Conservation (phyloP, 2,329 filamentous ascomycete species). For the Paecilomyces sp. region DNA sequence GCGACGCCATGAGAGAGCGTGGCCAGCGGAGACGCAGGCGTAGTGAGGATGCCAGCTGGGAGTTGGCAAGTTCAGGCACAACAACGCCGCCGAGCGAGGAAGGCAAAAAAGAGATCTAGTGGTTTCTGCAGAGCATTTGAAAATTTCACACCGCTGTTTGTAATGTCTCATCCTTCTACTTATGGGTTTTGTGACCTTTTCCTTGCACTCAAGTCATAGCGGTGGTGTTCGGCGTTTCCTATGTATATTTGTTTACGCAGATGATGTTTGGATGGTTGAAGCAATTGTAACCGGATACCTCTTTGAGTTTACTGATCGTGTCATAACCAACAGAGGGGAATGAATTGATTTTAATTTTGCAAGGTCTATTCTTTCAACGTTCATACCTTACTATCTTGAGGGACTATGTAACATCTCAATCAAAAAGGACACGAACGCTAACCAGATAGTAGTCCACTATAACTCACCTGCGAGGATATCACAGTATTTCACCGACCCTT, state of each 20-base stretch:
- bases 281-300: background rate
- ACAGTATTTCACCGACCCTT: background rate
- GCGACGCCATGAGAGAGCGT: slow-evolving; percentile 76
- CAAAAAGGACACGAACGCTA: background rate
- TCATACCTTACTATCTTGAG: background rate
- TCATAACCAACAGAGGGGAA: background rate
- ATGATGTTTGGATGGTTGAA: background rate
- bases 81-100: slow-evolving; percentile 30
- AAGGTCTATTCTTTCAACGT: background rate
- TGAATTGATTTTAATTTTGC: background rate
- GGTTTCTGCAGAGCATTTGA: background rate
- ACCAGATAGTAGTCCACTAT: background rate
- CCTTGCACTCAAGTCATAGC: slow-evolving; percentile 4
- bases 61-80: slow-evolving; percentile 31
- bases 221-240: slow-evolving; percentile 13
- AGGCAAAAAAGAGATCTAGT: slow-evolving; percentile 27
- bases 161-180: slow-evolving; percentile 1
- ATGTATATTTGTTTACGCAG: background rate
- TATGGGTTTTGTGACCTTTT: slow-evolving; percentile 5
- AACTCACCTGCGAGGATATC: background rate
- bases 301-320: background rate
- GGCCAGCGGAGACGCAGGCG: slow-evolving; percentile 54
- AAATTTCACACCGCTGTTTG: slow-evolving; percentile 6
- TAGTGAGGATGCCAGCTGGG: slow-evolving; percentile 36
- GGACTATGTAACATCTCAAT: background rate